Evolutionary conservation across 768 basidiomycete genomes (phyloP).

Genomic region (Hirschioporus abietinus): DNA sequence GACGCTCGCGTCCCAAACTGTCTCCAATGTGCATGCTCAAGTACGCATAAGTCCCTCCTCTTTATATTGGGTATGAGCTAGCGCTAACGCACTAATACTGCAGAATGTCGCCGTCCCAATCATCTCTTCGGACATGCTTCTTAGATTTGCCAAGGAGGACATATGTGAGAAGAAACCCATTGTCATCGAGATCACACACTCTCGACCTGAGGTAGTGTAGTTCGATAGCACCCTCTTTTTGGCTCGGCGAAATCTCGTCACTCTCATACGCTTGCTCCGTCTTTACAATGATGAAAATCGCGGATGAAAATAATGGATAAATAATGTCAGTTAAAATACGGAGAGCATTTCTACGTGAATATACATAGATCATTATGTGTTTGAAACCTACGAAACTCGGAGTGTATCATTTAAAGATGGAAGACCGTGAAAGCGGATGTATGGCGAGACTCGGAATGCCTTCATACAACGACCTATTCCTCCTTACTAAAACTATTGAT

Average conservation of each 20-base stretch:
- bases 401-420: no score
- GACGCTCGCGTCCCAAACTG: not conserved
- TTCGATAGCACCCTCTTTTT: not conserved
- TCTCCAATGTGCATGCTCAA: not conserved
- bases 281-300: not conserved
- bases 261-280: not conserved
- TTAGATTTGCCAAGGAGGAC: not conserved
- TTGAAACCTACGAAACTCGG: not conserved
- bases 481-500: constrained; percentile 14
- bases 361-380: no score
- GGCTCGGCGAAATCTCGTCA: no score
- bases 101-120: not conserved
- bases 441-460: not conserved
- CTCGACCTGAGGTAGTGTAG: not conserved
- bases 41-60: not conserved
- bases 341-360: no score
- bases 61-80: not conserved
- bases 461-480: constrained; percentile 34
- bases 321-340: no score
- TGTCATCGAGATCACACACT: not conserved
- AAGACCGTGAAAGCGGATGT: no score
- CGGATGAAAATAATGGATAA: no score
- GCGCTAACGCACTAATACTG: not conserved
- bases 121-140: not conserved
- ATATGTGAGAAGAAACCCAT: not conserved